Conservation (phyloP, 108 stramenopile genomes). For the Nitzschia inconspicua region DNA sequence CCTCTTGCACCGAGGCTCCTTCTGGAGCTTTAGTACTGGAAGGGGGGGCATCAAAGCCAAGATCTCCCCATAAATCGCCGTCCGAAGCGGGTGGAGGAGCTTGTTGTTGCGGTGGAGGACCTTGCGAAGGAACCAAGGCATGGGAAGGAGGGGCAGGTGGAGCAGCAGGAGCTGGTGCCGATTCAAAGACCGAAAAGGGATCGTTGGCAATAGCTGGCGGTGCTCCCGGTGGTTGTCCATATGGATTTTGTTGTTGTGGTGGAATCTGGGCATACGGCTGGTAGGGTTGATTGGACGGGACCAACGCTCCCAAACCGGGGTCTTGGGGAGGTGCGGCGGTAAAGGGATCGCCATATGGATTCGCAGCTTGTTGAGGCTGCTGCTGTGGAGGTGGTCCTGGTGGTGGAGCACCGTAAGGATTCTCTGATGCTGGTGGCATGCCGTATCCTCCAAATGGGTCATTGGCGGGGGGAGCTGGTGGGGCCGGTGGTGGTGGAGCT, state of each 20-base stretch:
- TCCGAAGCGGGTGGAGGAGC: slow-evolving; percentile 17
- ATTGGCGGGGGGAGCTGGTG: slow-evolving; percentile 11
- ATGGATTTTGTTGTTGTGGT: background rate
- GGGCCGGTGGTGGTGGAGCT: slow-evolving; percentile 16
- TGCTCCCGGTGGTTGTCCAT: background rate
- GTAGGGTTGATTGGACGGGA: slow-evolving; percentile 46
- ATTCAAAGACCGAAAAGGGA: slow-evolving; percentile 57
- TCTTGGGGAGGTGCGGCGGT: background rate
- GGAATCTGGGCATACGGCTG: slow-evolving; percentile 43
- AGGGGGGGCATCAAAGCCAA: slow-evolving; percentile 53
- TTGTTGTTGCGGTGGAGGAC: slow-evolving; percentile 15
- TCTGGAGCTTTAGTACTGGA: slow-evolving; percentile 8
- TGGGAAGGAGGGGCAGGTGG: slow-evolving; percentile 12
- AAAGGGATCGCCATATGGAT: slow-evolving; percentile 9
- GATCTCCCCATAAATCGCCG: slow-evolving; percentile 67
- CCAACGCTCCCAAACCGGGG: slow-evolving; percentile 46
- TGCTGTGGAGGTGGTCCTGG: slow-evolving; percentile 6
- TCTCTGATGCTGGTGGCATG: slow-evolving; percentile 1
- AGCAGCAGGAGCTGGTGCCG: slow-evolving; percentile 42
- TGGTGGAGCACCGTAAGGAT: slow-evolving; percentile 32
- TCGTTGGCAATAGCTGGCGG: slow-evolving; percentile 30
- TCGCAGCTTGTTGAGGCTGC: slow-evolving; percentile 4
- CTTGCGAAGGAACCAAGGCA: slow-evolving; percentile 20
- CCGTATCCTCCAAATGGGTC: slow-evolving; percentile 36
- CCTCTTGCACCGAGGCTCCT: slow-evolving; percentile 15